Percentiles rank a stretch among this genome's conserved stretches.
Conservation (phyloP, 352 stramenopile species). For the Pythium pyrilobum region DNA sequence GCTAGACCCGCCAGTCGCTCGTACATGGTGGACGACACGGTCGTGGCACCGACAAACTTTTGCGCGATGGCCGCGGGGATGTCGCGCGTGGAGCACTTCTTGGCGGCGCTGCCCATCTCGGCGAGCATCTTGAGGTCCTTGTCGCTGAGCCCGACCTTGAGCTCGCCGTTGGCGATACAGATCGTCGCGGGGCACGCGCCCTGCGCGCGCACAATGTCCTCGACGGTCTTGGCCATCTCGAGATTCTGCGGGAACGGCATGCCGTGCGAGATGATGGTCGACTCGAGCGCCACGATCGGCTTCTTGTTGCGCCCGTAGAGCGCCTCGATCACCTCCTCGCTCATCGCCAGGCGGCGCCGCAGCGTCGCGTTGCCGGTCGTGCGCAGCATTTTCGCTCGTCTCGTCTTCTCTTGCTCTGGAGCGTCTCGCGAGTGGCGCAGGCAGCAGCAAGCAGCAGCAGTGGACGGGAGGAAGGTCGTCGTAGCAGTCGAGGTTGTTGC, state of each 20-base stretch:
- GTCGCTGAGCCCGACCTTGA: slow-evolving; percentile 66
- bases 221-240: slow-evolving; percentile 88
- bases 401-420: background rate
- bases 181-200: slow-evolving; percentile 94
- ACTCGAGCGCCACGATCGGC: slow-evolving; percentile 93
- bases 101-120: slow-evolving; percentile 51
- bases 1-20: no score
- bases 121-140: slow-evolving; percentile 54
- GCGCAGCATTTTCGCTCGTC: slow-evolving; percentile 25
- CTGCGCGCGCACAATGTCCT: slow-evolving; percentile 84
- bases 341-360: slow-evolving; percentile 19
- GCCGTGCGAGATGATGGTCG: slow-evolving; percentile 98
- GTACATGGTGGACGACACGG: slow-evolving; percentile 95
- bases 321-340: slow-evolving; percentile 27
- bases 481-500: no score
- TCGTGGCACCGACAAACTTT: slow-evolving; percentile 90
- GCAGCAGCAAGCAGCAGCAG: no score
- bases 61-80: slow-evolving; percentile 73
- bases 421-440: background rate
- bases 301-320: slow-evolving; percentile 29
- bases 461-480: no score
- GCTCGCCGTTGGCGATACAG: slow-evolving; percentile 92
- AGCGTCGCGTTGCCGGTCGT: slow-evolving; percentile 15
- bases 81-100: slow-evolving; percentile 83
- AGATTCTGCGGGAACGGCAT: slow-evolving; percentile 99